Percentiles rank a stretch among this genome's conserved stretches.
Conservation (phyloP, 106 monocot genomes). For the Platanthera guangdongensis region DNA sequence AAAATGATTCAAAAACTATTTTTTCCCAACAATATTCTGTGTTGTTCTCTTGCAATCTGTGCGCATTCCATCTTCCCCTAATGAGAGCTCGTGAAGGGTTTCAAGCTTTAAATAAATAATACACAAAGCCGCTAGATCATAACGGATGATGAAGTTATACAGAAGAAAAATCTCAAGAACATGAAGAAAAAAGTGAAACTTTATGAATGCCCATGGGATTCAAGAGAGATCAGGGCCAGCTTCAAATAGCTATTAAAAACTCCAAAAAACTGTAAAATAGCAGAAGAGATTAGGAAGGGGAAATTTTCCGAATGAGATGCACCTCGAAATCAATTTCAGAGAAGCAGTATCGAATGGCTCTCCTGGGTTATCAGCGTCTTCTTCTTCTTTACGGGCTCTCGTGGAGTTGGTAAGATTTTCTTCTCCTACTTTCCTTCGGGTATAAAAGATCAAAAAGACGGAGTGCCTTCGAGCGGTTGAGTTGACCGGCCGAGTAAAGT, state of each 20-base stretch:
- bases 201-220: neutral
- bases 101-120: too few species aligned
- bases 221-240: neutral
- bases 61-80: too few species aligned
- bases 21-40: too few species aligned
- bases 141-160: too few species aligned
- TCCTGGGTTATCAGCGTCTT: neutral
- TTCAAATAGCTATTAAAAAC: neutral
- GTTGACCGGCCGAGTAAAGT: neutral
- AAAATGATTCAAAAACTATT: too few species aligned
- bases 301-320: neutral
- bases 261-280: neutral
- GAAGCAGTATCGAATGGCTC: neutral
- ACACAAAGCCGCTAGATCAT: too few species aligned
- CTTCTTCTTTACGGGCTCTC: neutral
- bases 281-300: neutral
- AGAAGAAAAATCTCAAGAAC: too few species aligned
- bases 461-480: neutral
- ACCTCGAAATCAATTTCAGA: neutral
- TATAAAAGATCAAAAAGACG: neutral
- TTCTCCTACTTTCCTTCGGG: neutral
- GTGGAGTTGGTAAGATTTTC: neutral
- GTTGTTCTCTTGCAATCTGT: too few species aligned
- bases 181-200: neutral
- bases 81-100: too few species aligned